A percentile compares a stretch with the other conserved stretches of the same genome.
These are phyloP conservation scores for Sporothrix pallida DNA, from an alignment of 2,329 filamentous ascomycete species.

Conservation along the genomic window DNA sequence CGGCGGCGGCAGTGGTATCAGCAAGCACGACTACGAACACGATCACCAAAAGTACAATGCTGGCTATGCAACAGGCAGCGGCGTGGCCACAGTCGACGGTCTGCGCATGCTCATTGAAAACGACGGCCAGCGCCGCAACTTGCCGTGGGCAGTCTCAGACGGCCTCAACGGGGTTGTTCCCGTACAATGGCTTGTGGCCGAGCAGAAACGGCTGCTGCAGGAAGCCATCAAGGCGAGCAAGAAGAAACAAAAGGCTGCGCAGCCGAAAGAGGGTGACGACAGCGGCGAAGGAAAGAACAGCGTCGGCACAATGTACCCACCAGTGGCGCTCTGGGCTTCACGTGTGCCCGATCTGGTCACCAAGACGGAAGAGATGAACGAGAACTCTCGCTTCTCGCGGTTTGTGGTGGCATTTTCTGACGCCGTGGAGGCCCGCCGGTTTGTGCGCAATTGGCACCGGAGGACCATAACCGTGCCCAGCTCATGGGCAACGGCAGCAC, in stretches of 20 bases:
- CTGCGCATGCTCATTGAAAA: slow-evolving; percentile 49
- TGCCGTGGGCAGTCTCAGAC: slow-evolving; percentile 46
- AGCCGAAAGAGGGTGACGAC: not conserved
- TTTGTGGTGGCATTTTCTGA: slow-evolving; percentile 64
- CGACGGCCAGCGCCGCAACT: slow-evolving; percentile 52
- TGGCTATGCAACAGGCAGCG: slow-evolving; percentile 30
- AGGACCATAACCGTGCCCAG: slow-evolving; percentile 44
- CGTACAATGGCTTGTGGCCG: slow-evolving; percentile 37
- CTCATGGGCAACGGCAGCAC: slow-evolving; percentile 17
- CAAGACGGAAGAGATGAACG: slow-evolving; percentile 43
- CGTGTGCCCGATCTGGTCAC: slow-evolving; percentile 33
- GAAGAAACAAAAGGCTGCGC: slow-evolving; percentile 1
- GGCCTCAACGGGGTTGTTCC: slow-evolving; percentile 39
- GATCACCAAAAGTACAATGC: not conserved
- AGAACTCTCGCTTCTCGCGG: slow-evolving; percentile 47
- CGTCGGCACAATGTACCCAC: not conserved
- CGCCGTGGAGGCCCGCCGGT: slow-evolving; percentile 59
- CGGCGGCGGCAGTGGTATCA: slow-evolving; percentile 41
- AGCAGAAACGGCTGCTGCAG: slow-evolving; percentile 34
- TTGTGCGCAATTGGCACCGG: slow-evolving; percentile 54
- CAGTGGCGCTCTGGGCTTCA: slow-evolving; percentile 26
- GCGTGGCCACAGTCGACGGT: slow-evolving; percentile 43
- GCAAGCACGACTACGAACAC: slow-evolving; percentile 32
- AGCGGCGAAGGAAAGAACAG: slow-evolving; percentile 1
- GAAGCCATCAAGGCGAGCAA: slow-evolving; percentile 20